Base-by-base conservation (phyloP, 352 stramenopile species). In the Globisporangium heterothallicum region DNA sequence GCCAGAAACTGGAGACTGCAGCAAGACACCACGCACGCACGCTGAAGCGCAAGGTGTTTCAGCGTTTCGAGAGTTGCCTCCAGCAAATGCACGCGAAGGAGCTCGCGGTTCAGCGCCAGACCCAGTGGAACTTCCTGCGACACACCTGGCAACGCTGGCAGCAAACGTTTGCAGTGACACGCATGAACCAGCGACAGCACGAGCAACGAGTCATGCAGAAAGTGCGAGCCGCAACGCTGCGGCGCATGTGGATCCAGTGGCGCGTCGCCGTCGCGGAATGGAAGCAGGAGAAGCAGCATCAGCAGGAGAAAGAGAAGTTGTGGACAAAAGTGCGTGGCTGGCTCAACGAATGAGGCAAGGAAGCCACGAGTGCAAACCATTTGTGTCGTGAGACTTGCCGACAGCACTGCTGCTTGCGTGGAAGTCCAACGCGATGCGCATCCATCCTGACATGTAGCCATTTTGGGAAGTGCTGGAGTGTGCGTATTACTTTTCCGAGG, bases 321-420 rank as follows among this genome's bases (percentile, higher is more conserved):
- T 87, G 75, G 78, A 53, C 64, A 13, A 86, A 87, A 56, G 76
- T 85, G 24, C 69, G 76, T 2, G 58, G 59, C 3, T 89, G 78
- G 78, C 72, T 87, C 18, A 63, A 78, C 40, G 76, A 86, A 30
- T 67, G 49, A 49, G 32, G 1, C 8, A 12, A 3, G 4, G n/a
- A 18, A 38, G 6, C n/a, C n/a, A n/a, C n/a, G n/a, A n/a, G n/a
- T n/a, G n/a, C n/a, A n/a, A n/a, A n/a, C n/a, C n/a, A n/a, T n/a
- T n/a, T n/a, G n/a, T n/a, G n/a, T n/a, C n/a, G n/a, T n/a, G n/a
- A n/a, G n/a, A n/a, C n/a, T n/a, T n/a, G n/a, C n/a, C n/a, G n/a
- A n/a, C n/a, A n/a, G n/a, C n/a, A n/a, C n/a, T n/a, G n/a, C n/a
- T n/a, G n/a, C n/a, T n/a, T n/a, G n/a, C n/a, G n/a, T n/a, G n/a